Evolutionary conservation across 768 basidiomycete genomes (phyloP), one percentile per base, ranked within the genome.

Genomic region (Rhodocollybia butyracea): DNA sequence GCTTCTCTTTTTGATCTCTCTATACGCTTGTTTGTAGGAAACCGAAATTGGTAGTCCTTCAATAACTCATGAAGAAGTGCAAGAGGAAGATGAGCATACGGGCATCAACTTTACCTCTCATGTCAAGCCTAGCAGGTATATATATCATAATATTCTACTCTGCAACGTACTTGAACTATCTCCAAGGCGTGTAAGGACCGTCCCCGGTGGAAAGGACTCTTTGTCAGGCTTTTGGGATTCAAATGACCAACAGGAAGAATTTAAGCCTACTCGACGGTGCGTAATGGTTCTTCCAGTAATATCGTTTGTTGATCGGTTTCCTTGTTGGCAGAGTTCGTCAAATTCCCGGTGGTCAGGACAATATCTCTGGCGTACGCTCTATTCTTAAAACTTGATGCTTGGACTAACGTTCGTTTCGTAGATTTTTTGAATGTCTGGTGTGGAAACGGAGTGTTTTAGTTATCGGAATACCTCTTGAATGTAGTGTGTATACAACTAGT

Each of bases 221-320:
- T 66, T 78, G 46, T 59, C 66, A 30, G 76, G 66, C 62, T 70
- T 88, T 39, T 87, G 83, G 75, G 76, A 73, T 31, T 54, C 69
- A 0, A 76, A 76, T 7, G 68, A 73, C 29, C 61, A 68, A 13
- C 31, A 61, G 19, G 72, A 77, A 24, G 73, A 76, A 54, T 89
- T 87, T 66, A 81, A 83, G 61, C 88, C 88, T 4, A 86, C 87
- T 17, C 83, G 88, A 62, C 79, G 82, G 88, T 85, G 13, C 32
- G 2, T 17, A 1, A 50, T 5, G 10, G 39, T 2, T 39, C 10
- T 29, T 10, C 46, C 38, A 55, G 31, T n/a, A 19, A 40, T n/a
- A 42, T 53, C 26, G 3, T 1, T 6, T 17, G n/a, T n/a, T n/a
- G n/a, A n/a, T 31, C 39, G 42, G 10, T 11, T 27, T n/a, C 19